Evolutionary conservation across 306 rosid genomes (phyloP), one percentile per base, ranked within the genome.

Genomic region (Glycine latifolia): DNA sequence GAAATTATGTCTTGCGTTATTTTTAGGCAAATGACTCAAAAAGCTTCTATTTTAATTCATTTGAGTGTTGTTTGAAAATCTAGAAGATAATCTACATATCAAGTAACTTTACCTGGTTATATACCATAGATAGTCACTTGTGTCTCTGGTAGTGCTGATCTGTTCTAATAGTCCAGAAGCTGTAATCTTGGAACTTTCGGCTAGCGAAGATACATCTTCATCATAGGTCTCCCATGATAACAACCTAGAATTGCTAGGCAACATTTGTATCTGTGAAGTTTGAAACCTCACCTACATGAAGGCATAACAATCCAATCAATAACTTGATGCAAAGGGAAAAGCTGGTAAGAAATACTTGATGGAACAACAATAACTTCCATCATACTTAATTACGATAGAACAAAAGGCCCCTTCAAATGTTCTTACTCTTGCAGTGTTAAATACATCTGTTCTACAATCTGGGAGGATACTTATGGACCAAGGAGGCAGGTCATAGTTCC

Each of bases 391-490:
- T 4, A 52, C 52, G 67, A 54, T 53, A 11, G 66, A 17, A 50
- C 49, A 41, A 37, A 80, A 58, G 81, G 2, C n/a, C 71, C 26
- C 3, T 47, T 33, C 43, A 35, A 59, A 20, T 52, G 61, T 58
- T 76, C 89, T 83, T 87, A 95, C 99, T 86, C 81, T 81, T 84
- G 99, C 99, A 31, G 98, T 95, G 92, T 95, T 95, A 20, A 85
- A 95, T 16, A 89, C 91, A 77, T 66, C 94, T 35, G 87, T 85
- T 80, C 82, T 87, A 83, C 99, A 95, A 85, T 95, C 97, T 14
- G 99, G 99, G 73, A 95, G 97, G 79, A 95, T 95, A 89, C 99
- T 95, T 77, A 91, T 85, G 61, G 99, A 95, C 99, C 99, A 95
- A 87, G 98, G 87, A 85, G 99, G 98, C 83, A 95, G 86, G 76